A percentile compares a stretch with the other conserved stretches of the same genome.
Conservation (phyloP, 768 basidiomycete species). For the Rickenella mellea region DNA sequence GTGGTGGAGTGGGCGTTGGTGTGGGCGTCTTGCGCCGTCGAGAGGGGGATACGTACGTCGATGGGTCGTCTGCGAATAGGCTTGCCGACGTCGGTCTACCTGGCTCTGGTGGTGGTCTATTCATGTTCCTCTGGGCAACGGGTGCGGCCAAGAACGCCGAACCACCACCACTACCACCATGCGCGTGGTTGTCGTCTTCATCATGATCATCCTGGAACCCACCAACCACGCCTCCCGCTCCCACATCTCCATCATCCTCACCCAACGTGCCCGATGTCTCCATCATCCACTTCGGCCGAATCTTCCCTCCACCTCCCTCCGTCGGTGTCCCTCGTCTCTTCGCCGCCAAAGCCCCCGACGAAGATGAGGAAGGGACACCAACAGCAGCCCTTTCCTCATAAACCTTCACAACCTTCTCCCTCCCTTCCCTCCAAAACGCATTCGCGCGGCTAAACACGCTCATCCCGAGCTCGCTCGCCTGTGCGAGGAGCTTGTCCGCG, state of each 20-base stretch:
- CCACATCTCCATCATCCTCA: slow-evolving; percentile 14
- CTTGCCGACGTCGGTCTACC: slow-evolving; percentile 14
- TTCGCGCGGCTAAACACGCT: slow-evolving; percentile 78
- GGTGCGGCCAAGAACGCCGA: no score
- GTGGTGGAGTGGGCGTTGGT: slow-evolving; percentile 10
- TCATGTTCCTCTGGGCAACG: no score
- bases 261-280: slow-evolving; percentile 22
- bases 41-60: slow-evolving; percentile 37
- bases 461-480: slow-evolving; percentile 80
- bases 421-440: slow-evolving; percentile 78
- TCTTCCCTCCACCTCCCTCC: no score
- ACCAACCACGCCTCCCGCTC: slow-evolving; percentile 12
- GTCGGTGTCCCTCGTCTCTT: slow-evolving; percentile 1
- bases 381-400: slow-evolving; percentile 77
- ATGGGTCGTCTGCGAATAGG: slow-evolving; percentile 28
- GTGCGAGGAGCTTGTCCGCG: slow-evolving; percentile 70
- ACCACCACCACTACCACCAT: no score
- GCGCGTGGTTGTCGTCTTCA: not conserved
- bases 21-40: slow-evolving; percentile 25
- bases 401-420: slow-evolving; percentile 66
- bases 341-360: slow-evolving; percentile 10
- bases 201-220: slow-evolving; percentile 27
- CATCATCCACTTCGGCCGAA: slow-evolving; percentile 61
- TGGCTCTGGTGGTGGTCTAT: no score
- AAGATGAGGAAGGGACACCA: no score